Percentiles rank a stretch among this genome's conserved stretches.
phyloP scores from a whole-genome alignment of 345 rosid genomes.

The Eutrema japonicum region DNA sequence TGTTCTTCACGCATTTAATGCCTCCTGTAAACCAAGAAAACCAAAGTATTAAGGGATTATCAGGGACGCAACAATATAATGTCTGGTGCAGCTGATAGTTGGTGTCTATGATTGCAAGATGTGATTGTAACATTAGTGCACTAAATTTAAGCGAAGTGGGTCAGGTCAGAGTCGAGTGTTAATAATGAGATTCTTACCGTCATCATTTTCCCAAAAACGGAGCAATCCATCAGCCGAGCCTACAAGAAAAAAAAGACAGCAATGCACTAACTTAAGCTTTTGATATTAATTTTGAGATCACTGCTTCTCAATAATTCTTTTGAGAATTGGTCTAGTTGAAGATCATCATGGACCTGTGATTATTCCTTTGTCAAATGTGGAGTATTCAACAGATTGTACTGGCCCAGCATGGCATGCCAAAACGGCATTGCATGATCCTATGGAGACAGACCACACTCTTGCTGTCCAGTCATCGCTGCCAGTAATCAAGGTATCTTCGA shows the following conservation, averaged over 20 bases:
- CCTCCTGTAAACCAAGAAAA: conserved; percentile 54
- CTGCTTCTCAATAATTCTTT: not conserved
- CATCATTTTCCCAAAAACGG: conserved; percentile 98
- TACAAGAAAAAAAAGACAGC: conserved; percentile 46
- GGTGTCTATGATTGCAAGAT: conserved; percentile 5
- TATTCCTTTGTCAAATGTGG: conserved; percentile 81
- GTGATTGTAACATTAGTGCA: not conserved
- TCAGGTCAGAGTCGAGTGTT: conserved; percentile 11
- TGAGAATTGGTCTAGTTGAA: conserved; percentile 1
- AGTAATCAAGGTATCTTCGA: conserved; percentile 86
- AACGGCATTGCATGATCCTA: conserved; percentile 89
- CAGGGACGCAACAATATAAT: too few species aligned
- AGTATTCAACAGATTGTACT: conserved; percentile 79
- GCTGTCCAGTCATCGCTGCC: conserved; percentile 99
- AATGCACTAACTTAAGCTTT: conserved; percentile 26
- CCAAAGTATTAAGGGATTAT: not conserved
- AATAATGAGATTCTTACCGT: conserved; percentile 55
- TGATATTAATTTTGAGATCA: conserved; percentile 3
- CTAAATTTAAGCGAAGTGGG: not conserved
- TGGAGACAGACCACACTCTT: conserved; percentile 94
- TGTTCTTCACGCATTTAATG: conserved; percentile 87
- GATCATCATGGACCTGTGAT: conserved; percentile 71
- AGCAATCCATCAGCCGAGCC: conserved; percentile 98
- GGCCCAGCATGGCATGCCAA: conserved; percentile 99
- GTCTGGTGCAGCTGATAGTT: not conserved